These are phyloP conservation scores for Nidula microcarpa DNA, from an alignment of 768 basidiomycete genomes.

Conservation along the genomic window DNA sequence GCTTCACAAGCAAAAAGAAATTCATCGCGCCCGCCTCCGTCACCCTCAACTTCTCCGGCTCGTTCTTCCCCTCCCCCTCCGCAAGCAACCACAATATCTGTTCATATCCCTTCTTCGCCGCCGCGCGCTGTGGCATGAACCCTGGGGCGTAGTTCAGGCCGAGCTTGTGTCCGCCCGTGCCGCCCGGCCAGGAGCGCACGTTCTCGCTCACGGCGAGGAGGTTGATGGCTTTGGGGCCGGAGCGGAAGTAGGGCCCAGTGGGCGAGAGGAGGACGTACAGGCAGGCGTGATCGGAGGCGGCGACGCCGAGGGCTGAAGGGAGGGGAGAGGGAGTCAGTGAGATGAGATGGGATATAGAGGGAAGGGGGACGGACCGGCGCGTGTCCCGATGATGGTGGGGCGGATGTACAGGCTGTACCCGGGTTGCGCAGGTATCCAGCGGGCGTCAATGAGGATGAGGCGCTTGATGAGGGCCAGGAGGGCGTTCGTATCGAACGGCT, in stretches of 20 bases:
- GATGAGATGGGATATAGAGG: slow-evolving; percentile 35
- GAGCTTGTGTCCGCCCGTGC: slow-evolving; percentile 79
- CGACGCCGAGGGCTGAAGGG: slow-evolving; percentile 48
- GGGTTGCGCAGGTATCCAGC: slow-evolving; percentile 76
- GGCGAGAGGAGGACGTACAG: slow-evolving; percentile 74
- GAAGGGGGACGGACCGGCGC: slow-evolving; percentile 21
- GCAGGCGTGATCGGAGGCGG: slow-evolving; percentile 67
- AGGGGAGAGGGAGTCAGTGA: slow-evolving; percentile 1
- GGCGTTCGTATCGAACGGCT: slow-evolving; percentile 72
- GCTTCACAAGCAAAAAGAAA: slow-evolving; percentile 63
- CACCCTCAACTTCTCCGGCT: slow-evolving; percentile 15
- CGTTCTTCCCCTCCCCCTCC: slow-evolving; percentile 24
- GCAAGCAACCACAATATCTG: slow-evolving; percentile 81
- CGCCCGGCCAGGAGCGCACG: slow-evolving; percentile 50
- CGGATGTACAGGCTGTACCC: slow-evolving; percentile 88
- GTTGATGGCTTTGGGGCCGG: slow-evolving; percentile 54
- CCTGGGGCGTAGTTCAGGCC: slow-evolving; percentile 63
- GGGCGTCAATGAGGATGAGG: slow-evolving; percentile 66
- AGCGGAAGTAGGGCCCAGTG: slow-evolving; percentile 74
- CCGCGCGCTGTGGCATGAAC: slow-evolving; percentile 62
- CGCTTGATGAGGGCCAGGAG: slow-evolving; percentile 72
- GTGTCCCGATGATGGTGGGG: slow-evolving; percentile 67
- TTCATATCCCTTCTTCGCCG: slow-evolving; percentile 64
- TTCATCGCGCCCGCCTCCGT: slow-evolving; percentile 80
- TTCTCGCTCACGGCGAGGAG: slow-evolving; percentile 37